phyloP scores from a whole-genome alignment of 352 stramenopile genomes.

The Thalassiosira delicatula region DNA sequence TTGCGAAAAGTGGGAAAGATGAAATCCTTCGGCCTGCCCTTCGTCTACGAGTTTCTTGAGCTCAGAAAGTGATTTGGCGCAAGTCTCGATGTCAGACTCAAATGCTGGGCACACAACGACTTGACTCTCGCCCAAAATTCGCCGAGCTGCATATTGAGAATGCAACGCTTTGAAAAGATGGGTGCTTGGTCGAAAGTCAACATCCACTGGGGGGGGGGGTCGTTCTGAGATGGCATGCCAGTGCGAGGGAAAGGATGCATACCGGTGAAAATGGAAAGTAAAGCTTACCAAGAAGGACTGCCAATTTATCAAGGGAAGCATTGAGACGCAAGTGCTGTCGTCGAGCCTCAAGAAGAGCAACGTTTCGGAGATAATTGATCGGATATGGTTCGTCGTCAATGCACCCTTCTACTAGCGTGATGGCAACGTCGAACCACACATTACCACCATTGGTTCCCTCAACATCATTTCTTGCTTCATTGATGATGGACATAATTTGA shows the following conservation, averaged over 20 bases:
- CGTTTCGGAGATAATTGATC: slow-evolving; percentile 46
- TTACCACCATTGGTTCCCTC: neutral
- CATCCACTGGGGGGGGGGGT: slow-evolving; percentile 13
- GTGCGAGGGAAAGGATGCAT: neutral
- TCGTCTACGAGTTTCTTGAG: slow-evolving; percentile 12
- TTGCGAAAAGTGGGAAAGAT: slow-evolving; percentile 46
- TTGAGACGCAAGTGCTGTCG: slow-evolving; percentile 31
- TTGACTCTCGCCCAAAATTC: slow-evolving; percentile 16
- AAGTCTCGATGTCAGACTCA: slow-evolving; percentile 7
- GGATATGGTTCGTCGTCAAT: slow-evolving; percentile 36
- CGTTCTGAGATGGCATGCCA: neutral
- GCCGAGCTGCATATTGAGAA: neutral
- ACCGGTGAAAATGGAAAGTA: neutral
- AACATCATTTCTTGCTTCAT: slow-evolving; percentile 2
- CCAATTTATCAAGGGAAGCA: slow-evolving; percentile 28
- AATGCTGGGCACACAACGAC: slow-evolving; percentile 43
- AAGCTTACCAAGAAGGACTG: slow-evolving; percentile 35
- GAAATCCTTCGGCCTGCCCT: slow-evolving; percentile 36
- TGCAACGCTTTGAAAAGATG: slow-evolving; percentile 19
- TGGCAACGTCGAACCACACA: slow-evolving; percentile 13
- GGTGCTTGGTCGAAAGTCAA: slow-evolving; percentile 24
- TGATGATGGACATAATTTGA: slow-evolving; percentile 11
- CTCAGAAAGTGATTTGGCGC: slow-evolving; percentile 6
- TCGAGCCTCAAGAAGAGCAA: slow-evolving; percentile 35
- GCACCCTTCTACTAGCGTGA: slow-evolving; percentile 21